These are phyloP conservation scores for Plantago rigida DNA, from an alignment of 305 asterid species.

Conservation along the genomic window DNA sequence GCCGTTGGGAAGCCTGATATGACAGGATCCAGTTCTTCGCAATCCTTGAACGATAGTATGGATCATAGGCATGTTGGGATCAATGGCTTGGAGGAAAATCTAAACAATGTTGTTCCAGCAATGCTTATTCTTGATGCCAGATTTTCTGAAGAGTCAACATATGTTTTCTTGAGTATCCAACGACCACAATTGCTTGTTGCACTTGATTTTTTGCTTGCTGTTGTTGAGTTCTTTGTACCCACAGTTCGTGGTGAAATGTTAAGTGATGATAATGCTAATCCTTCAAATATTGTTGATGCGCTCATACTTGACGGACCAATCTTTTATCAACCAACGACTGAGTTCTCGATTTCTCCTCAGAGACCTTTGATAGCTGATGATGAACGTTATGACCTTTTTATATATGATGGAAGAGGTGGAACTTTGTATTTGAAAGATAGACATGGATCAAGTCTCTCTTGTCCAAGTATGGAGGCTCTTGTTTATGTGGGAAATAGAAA, in stretches of 20 bases:
- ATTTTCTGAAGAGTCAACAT: constrained; percentile 50
- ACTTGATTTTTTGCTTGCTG: constrained; percentile 77
- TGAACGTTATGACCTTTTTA: constrained; percentile 64
- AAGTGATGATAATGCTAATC: constrained; percentile 47
- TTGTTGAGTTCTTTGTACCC: constrained; percentile 92
- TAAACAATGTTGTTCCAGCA: constrained; percentile 53
- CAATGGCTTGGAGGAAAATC: constrained; percentile 28
- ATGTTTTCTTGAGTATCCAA: constrained; percentile 69
- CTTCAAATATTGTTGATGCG: constrained; percentile 51
- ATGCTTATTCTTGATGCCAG: constrained; percentile 81
- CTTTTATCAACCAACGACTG: constrained; percentile 58
- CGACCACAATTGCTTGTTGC: constrained; percentile 96
- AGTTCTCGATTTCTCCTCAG: constrained; percentile 61
- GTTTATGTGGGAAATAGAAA: constrained; percentile 81
- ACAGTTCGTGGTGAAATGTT: constrained; percentile 59
- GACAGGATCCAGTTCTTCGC: constrained; percentile 36
- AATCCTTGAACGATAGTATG: constrained; percentile 30
- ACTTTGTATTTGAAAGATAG: constrained; percentile 67
- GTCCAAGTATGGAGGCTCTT: constrained; percentile 64
- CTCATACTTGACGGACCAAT: constrained; percentile 61
- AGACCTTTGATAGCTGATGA: constrained; percentile 79
- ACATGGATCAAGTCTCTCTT: constrained; percentile 44
- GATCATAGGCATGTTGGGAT: constrained; percentile 28
- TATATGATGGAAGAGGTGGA: constrained; percentile 92
- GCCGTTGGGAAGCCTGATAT: constrained; percentile 75